A percentile compares a stretch with the other conserved stretches of the same genome.
Evolutionary conservation across 1,284 basidiomycete species (phyloP).

Genomic region (Rhodotorula sp.): DNA sequence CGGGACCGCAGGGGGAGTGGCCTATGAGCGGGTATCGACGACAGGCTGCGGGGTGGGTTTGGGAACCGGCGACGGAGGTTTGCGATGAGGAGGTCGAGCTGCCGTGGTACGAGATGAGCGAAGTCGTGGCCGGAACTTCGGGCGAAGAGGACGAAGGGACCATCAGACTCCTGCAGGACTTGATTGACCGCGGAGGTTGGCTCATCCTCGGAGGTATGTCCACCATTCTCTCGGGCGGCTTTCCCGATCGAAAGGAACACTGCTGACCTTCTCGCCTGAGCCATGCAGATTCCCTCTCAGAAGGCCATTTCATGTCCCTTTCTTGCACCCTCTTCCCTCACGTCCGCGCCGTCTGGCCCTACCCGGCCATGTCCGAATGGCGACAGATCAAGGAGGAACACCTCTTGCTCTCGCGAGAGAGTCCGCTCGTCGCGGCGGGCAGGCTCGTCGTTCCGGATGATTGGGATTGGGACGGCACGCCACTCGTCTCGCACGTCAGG

Average conservation of each 20-base stretch:
- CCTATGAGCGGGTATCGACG: slow-evolving; percentile 3
- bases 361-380: neutral
- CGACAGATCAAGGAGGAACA: slow-evolving; percentile 14
- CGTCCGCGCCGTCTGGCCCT: slow-evolving; percentile 4
- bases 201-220: slow-evolving; percentile 12
- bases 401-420: neutral
- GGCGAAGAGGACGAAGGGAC: neutral
- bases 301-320: slow-evolving; percentile 14
- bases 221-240: no score
- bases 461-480: neutral
- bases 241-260: no score
- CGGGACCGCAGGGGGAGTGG: neutral
- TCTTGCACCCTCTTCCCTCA: slow-evolving; percentile 14
- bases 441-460: neutral
- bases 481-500: slow-evolving; percentile 8
- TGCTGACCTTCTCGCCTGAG: neutral
- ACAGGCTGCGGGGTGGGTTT: slow-evolving; percentile 6
- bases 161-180: neutral
- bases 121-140: neutral
- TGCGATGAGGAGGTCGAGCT: neutral
- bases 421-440: neutral
- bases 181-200: slow-evolving; percentile 10
- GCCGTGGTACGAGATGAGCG: neutral
- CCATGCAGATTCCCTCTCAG: slow-evolving; percentile 11
- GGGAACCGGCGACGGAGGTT: neutral